These are phyloP conservation scores for Crucihimalaya himalaica DNA, from an alignment of 345 rosid genomes.

Conservation along the genomic window DNA sequence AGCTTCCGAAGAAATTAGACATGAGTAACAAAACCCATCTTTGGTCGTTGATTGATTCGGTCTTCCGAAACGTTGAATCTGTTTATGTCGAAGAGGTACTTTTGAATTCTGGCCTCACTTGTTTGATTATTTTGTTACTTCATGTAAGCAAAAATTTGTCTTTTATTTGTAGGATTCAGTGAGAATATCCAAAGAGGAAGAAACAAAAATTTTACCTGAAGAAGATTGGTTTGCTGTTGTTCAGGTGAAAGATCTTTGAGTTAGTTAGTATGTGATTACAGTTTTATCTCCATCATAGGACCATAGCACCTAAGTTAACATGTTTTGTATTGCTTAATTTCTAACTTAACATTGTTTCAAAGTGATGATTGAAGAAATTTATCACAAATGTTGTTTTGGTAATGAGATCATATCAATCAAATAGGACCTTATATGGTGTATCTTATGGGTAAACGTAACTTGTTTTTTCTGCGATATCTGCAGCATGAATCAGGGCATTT, in stretches of 20 bases:
- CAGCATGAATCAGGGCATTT: slow-evolving; percentile 77
- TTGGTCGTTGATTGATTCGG: slow-evolving; percentile 42
- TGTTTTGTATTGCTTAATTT: too few relatives aligned
- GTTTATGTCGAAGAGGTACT: slow-evolving; percentile 39
- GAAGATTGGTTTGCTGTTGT: slow-evolving; percentile 36
- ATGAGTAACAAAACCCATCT: slow-evolving; percentile 24
- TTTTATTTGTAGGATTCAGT: slow-evolving; percentile 15
- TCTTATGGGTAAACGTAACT: neutral
- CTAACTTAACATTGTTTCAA: neutral
- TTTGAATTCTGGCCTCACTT: neutral
- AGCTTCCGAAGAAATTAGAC: slow-evolving; percentile 52
- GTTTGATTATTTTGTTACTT: neutral
- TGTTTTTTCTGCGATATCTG: neutral
- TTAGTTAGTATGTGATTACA: too few relatives aligned
- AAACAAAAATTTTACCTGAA: slow-evolving; percentile 20
- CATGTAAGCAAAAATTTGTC: neutral
- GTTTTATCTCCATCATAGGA: neutral
- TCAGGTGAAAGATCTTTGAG: slow-evolving; percentile 24
- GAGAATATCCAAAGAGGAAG: neutral
- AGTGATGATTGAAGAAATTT: neutral
- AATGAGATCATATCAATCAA: neutral
- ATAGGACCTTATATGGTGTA: neutral
- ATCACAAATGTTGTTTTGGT: neutral
- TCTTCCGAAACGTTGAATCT: slow-evolving; percentile 38
- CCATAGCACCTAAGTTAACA: too few relatives aligned